Base-by-base conservation (phyloP, 1,284 basidiomycete species). In the Irpex sp. region DNA sequence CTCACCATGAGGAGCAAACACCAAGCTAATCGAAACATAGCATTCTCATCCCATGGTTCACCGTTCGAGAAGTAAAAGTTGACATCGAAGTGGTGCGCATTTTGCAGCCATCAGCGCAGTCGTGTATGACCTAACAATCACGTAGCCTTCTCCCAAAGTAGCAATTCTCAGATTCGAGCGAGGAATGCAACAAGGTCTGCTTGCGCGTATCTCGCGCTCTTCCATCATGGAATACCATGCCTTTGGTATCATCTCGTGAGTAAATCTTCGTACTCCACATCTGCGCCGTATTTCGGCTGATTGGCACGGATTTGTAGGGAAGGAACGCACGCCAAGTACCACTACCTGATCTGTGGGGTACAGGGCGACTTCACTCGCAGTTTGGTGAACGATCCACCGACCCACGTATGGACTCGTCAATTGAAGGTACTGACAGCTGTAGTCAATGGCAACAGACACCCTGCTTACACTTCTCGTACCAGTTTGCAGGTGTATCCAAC, bases 331-430 rank as follows among this genome's bases (percentile, higher is more conserved):
- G 79, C 87, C 13, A 82, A 83, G 63, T 81, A 84, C 66, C 88
- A 90, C 74, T 90, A 88, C 73, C 79, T 90, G 59, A 87, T 90
- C 60, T 87, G 85, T 68, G 88, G 87, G 59, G 87, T 89, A 1
- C 86, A 89, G 72, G 88, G 88, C 38, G 87, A 89, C 71, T 90
- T 89, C 72, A 91, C 88, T 40, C 81, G 80, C 60, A 77, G 78
- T 36, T 78, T 90, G 17, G 83, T 89, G 58, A 78, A 84, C 61
- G 76, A 87, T 65, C 85, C 85, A 40, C 88, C 88, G 13, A 83
- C 78, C 1, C 79, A 82, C 69, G 68, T 90, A n/a, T 89, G 87
- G 86, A 89, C 88, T 11, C 81, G 87, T 61, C 78, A 88, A 70
- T 74, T 89, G 26, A 90, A 90, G 79, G 85, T 84, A 59, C 8